Evolutionary conservation across 2,329 filamentous ascomycete genomes (phyloP).

Genomic region (Fusarium newnesense): DNA sequence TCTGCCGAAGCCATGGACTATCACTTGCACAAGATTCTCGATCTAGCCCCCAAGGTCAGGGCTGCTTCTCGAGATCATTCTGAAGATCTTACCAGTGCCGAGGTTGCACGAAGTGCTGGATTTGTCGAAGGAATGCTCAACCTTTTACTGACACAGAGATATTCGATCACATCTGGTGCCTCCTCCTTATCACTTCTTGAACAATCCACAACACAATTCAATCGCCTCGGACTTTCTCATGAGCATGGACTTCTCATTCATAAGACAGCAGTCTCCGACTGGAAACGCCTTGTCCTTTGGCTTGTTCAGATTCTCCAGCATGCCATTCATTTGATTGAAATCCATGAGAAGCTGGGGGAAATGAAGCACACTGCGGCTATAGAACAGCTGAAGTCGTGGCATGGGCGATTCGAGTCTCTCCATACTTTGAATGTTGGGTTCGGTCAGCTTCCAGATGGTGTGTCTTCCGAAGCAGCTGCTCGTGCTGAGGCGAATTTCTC

Average conservation of each 20-base stretch:
- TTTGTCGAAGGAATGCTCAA: constrained; percentile 88
- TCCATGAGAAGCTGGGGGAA: constrained; percentile 74
- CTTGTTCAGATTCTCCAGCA: constrained; percentile 74
- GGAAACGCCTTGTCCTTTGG: constrained; percentile 61
- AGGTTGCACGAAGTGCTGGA: constrained; percentile 81
- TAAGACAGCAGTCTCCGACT: constrained; percentile 36
- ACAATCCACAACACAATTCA: constrained; percentile 50
- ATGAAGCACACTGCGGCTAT: constrained; percentile 58
- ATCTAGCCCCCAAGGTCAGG: constrained; percentile 76
- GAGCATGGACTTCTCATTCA: constrained; percentile 38
- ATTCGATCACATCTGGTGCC: constrained; percentile 55
- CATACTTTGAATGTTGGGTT: constrained; percentile 55
- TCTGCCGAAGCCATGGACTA: constrained; percentile 64
- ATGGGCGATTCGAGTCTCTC: constrained; percentile 58
- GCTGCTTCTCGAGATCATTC: constrained; percentile 77
- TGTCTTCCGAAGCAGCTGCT: constrained; percentile 55
- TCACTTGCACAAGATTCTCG: constrained; percentile 82
- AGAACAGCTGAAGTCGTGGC: constrained; percentile 61
- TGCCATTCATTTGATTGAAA: constrained; percentile 68
- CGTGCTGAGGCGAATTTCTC: constrained; percentile 50
- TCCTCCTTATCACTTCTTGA: constrained; percentile 53
- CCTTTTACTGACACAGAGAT: constrained; percentile 69
- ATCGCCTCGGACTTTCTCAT: constrained; percentile 47
- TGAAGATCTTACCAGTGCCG: constrained; percentile 83
- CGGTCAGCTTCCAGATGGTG: constrained; percentile 60